Conservation (phyloP, 2,329 filamentous ascomycete species). For the Xylariaceae sp. region DNA sequence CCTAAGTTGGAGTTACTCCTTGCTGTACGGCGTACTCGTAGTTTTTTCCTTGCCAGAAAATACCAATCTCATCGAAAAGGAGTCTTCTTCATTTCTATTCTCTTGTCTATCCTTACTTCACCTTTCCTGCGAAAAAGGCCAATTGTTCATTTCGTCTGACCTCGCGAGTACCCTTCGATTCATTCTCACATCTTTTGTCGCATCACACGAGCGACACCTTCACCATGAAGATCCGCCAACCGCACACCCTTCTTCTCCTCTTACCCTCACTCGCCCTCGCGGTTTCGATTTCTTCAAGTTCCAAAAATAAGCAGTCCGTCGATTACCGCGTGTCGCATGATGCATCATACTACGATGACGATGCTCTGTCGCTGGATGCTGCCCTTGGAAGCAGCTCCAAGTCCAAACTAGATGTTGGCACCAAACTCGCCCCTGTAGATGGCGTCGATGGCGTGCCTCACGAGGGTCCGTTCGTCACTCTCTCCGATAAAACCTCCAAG, state of each 20-base stretch:
- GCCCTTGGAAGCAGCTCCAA: slow-evolving; percentile 32
- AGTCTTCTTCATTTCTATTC: too few relatives aligned
- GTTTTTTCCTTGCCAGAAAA: too few relatives aligned
- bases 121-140: too few relatives aligned
- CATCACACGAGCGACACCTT: too few relatives aligned
- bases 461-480: slow-evolving; percentile 71
- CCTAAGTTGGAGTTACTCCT: too few relatives aligned
- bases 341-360: slow-evolving; percentile 14
- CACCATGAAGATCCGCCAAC: slow-evolving; percentile 29
- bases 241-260: slow-evolving; percentile 26
- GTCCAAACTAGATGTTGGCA: slow-evolving; percentile 40
- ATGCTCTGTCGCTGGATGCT: slow-evolving; percentile 26
- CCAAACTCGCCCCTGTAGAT: slow-evolving; percentile 83
- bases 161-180: too few relatives aligned
- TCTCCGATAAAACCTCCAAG: slow-evolving; percentile 41
- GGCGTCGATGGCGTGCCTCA: slow-evolving; percentile 93
- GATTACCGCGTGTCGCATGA: slow-evolving; percentile 10
- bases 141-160: too few relatives aligned
- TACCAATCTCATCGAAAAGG: too few relatives aligned
- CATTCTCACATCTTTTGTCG: too few relatives aligned
- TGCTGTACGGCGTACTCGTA: too few relatives aligned
- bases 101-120: too few relatives aligned
- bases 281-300: slow-evolving; percentile 19
- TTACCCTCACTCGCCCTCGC: slow-evolving; percentile 26
- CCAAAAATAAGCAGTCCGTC: slow-evolving; percentile 17